Evolutionary conservation across 1,284 basidiomycete genomes (phyloP), one percentile per base, ranked within the genome.

Genomic region (Takashimella koratensis): DNA sequence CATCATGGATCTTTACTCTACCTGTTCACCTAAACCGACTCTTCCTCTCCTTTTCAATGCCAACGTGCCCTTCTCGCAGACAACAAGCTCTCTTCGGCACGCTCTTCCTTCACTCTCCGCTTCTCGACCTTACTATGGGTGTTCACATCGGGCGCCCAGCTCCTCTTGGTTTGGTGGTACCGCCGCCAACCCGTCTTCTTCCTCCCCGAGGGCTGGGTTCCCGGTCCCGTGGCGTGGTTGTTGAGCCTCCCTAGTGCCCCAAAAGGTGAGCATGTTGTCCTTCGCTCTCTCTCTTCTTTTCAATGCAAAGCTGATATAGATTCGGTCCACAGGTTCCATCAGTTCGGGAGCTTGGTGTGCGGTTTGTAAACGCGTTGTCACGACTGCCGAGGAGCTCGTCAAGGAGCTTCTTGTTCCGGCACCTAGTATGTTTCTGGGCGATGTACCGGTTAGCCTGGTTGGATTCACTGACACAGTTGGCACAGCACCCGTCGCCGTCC

Each of bases 321-420:
- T n/a, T n/a, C 16, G 30, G 30, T 16, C 10, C 1, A 19, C 66
- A 87, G 91, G 91, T 19, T 87, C 90, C 13, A 86, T 96, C 57
- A 90, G 88, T 61, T 88, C 90, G 43, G 88, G 86, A 1, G 83
- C 90, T 30, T 96, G 92, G 91, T 87, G 90, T 63, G 88, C 93
- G 82, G 86, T 89, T 5, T 92, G 90, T 76, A 84, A 83, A 63
- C 80, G 88, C 49, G 86, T 90, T 19, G 80, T 94, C 57, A 80
- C 82, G 57, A 79, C 86, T 6, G 79, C 82, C 40, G 87, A 88
- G 71, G 80, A 83, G 30, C 79, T 86, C 8, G 83, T 86, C 56
- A 85, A 82, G 67, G 85, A 86, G 47, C 24, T 71, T 10, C 41
- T 70, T 30, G 44, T 40, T 36, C 59, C 63, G 19, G 20, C 48